Base-by-base conservation (phyloP, 306 rosid species). In the Quercus gilva region DNA sequence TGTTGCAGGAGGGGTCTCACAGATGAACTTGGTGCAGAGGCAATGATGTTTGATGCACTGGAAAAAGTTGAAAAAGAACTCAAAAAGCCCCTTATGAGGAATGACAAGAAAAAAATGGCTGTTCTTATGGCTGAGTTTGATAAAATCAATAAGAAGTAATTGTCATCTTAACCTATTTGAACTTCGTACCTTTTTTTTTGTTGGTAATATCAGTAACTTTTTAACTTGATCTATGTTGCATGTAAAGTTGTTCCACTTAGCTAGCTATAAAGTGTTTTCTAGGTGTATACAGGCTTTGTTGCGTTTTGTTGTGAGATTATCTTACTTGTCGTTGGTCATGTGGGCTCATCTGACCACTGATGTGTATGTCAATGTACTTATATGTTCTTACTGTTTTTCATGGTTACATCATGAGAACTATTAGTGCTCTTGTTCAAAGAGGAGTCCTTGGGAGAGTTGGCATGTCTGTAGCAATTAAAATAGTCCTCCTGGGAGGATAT, bases 61-160 rank as follows among this genome's bases (percentile, higher is more conserved):
- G 98, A 93, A 61, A 95, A 89, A 88, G 77, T 95, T 70, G 99
- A 95, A 87, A 91, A 92, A 60, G 90, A 92, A 23, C 79, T 91
- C 35, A 93, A 91, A 69, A 90, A 90, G 70, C 96, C 99, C 75
- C 90, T 95, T 74, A 15, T 91, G 93, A 91, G 98, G 87, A 77
- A 88, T 85, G 99, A 95, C 70, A 86, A 85, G 83, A 95, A 91
- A 81, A 94, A 93, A 86, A 93, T 91, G 97, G 90, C 88, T 84
- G 78, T 91, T 85, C 97, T 95, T 59, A 5, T 82, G 89, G 92
- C 97, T 25, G 98, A 95, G 88, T 93, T 91, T 78, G 98, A 90
- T 57, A 90, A 89, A 89, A 83, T 95, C 74, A 92, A 93, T 76
- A 78, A 91, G 85, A 91, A 88, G 98, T 92, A 89, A 60, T 11